These are phyloP conservation scores for Ormosia emarginata DNA, from an alignment of 306 rosid species.

Conservation along the genomic window DNA sequence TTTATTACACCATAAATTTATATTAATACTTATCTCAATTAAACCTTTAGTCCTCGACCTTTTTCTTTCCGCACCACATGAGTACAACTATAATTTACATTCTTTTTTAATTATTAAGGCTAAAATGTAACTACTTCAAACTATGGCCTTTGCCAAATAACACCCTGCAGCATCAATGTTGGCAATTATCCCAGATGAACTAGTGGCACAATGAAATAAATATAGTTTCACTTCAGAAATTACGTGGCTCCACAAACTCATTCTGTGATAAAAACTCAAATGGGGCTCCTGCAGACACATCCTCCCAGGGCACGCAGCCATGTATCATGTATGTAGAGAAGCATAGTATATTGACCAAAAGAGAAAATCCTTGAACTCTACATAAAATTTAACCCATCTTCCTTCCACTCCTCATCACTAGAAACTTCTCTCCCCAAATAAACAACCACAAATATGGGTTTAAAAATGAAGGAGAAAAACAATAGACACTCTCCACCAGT, in stretches of 20 bases:
- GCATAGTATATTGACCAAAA: not conserved
- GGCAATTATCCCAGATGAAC: not conserved
- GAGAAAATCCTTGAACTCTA: not conserved
- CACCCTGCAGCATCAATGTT: not conserved
- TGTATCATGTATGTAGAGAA: not conserved
- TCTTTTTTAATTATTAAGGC: not conserved
- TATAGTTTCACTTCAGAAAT: not conserved
- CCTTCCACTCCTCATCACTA: constrained; percentile 11
- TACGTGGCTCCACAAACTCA: not conserved
- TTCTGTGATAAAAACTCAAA: not conserved
- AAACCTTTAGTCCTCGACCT: not conserved
- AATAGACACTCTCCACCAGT: constrained; percentile 1
- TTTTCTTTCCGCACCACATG: not conserved
- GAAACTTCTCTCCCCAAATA: not conserved
- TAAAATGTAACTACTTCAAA: not conserved
- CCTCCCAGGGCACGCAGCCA: not conserved
- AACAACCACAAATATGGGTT: constrained; percentile 5
- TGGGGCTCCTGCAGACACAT: not conserved
- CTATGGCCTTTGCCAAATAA: not conserved
- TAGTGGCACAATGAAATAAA: not conserved
- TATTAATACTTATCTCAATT: not conserved
- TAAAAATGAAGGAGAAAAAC: not conserved
- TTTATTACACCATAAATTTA: not conserved
- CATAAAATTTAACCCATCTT: not conserved
- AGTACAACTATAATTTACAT: not conserved